phyloP scores from a whole-genome alignment of 257 asterid species.

The Gardenia jasminoides region DNA sequence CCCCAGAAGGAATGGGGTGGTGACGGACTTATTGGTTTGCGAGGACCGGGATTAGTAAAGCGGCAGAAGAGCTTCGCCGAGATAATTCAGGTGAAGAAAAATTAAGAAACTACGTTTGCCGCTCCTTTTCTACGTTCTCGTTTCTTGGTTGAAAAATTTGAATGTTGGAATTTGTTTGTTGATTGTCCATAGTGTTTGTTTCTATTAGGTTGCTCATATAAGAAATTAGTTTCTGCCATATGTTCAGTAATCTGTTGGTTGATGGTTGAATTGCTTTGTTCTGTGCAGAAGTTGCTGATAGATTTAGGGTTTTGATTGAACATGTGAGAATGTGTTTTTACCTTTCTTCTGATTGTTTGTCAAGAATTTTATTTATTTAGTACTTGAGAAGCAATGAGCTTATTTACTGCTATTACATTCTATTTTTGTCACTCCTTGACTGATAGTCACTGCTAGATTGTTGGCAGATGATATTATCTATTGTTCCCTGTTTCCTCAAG shows the following conservation, averaged over 20 bases:
- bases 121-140: neutral
- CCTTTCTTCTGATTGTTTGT: neutral
- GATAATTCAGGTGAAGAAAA: conserved; percentile 53
- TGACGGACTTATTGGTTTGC: conserved; percentile 59
- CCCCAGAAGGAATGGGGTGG: conserved; percentile 54
- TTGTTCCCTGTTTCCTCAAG: neutral
- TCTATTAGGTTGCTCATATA: neutral
- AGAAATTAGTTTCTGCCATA: neutral
- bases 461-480: neutral
- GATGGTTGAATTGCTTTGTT: neutral
- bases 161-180: neutral
- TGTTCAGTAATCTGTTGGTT: neutral
- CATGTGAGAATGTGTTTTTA: neutral
- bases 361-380: neutral
- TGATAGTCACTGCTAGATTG: neutral
- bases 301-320: neutral
- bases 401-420: neutral
- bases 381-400: neutral
- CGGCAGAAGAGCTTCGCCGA: conserved; percentile 58
- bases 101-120: conserved; percentile 1
- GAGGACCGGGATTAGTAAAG: conserved; percentile 48
- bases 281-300: neutral
- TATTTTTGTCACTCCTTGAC: neutral
- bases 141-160: neutral
- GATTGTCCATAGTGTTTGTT: neutral